phyloP scores from a whole-genome alignment of 108 stramenopile genomes.

The Stephanodiscus minutulus region DNA sequence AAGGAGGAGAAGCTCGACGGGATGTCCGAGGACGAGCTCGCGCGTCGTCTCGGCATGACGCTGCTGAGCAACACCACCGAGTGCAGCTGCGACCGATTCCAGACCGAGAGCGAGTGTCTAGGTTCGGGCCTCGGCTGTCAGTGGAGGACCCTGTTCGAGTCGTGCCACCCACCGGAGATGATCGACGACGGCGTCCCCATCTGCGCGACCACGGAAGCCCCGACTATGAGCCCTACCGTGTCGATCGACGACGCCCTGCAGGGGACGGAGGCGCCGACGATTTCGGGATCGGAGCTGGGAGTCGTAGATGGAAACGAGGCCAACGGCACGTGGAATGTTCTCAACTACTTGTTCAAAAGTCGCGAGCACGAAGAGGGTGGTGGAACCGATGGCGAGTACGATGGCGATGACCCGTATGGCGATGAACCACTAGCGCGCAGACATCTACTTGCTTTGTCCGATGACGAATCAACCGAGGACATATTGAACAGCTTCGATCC shows the following conservation, averaged over 20 bases:
- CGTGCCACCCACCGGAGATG: constrained; percentile 59
- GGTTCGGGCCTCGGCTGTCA: constrained; percentile 49
- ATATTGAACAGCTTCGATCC: constrained; percentile 21
- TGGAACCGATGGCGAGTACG: not conserved
- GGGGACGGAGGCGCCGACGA: constrained; percentile 46
- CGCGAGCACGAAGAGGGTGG: constrained; percentile 15
- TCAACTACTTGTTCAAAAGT: constrained; percentile 25
- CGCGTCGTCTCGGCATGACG: constrained; percentile 39
- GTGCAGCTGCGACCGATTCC: constrained; percentile 55
- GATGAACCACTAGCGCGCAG: constrained; percentile 9
- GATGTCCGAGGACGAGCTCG: constrained; percentile 50
- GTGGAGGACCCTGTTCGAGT: constrained; percentile 47
- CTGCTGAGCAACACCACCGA: constrained; percentile 48
- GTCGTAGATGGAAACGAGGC: constrained; percentile 3
- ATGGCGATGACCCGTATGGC: not conserved
- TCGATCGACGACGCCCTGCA: constrained; percentile 36
- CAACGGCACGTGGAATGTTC: not conserved
- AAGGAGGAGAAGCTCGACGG: constrained; percentile 64
- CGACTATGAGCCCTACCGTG: constrained; percentile 56
- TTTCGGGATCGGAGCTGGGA: constrained; percentile 6
- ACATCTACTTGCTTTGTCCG: constrained; percentile 10
- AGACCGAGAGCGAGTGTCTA: constrained; percentile 52
- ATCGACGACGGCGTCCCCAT: constrained; percentile 61
- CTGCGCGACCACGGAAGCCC: constrained; percentile 51
- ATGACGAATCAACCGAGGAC: constrained; percentile 4